Base-by-base conservation (phyloP, 441 rosid species). In the Populus hybrid region DNA sequence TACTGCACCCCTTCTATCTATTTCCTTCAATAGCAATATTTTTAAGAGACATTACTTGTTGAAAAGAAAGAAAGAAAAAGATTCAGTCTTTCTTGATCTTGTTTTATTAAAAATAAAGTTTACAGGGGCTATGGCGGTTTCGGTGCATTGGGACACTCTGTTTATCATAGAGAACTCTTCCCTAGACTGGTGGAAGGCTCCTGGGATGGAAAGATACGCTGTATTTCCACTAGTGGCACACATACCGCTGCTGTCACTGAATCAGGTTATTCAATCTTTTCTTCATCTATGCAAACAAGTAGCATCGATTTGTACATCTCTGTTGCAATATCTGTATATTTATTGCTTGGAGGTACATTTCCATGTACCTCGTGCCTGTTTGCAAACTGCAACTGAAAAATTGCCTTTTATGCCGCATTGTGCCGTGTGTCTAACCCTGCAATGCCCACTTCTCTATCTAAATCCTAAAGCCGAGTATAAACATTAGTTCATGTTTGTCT, bases 61-160 rank as follows among this genome's bases (percentile, higher is more conserved):
- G 34, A n/a, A 28, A 34, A 16, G 7, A 26, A 24, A 9, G n/a
- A 65, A 7, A 35, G 72, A 28, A 6, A 32, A n/a, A 69, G 35
- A 35, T 9, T 12, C 38, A 10, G 66, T 9, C 66, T 61, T 21
- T 61, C 66, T 61, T 82, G 80, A 79, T 76, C 53, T 72, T 79
- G 70, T 79, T 75, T 78, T 42, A 67, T 79, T 82, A 61, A 80
- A 81, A 82, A 82, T 85, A 86, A 88, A 91, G 93, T 81, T 81
- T 85, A 72, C 88, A 93, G 98, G 98, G 99, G 99, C 38, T 93
- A 93, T 87, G 99, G 98, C 32, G 98, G 99, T 64, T 93, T 95
- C 86, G 97, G 98, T 78, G 98, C 98, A 3, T 89, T 94, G 74
- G 97, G 99, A 4, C 99, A 95, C 83, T 82, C 85, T 38, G 98